Evolutionary conservation across 352 stramenopile genomes (phyloP).

Genomic region (Pythium coloratum): DNA sequence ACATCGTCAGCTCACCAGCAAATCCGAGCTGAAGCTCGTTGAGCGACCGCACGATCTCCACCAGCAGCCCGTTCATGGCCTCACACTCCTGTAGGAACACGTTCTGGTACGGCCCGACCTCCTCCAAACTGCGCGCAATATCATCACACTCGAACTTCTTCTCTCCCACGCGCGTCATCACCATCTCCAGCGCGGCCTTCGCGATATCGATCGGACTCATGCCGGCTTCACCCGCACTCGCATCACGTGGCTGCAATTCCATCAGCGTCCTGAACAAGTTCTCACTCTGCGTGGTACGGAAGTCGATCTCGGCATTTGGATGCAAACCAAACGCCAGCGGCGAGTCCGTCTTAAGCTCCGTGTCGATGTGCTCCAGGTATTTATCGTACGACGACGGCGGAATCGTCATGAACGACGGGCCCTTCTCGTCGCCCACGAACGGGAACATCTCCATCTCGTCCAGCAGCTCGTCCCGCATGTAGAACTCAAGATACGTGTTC

Average conservation of each 20-base stretch:
- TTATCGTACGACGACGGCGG: slow-evolving; percentile 97
- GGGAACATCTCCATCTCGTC: slow-evolving; percentile 99
- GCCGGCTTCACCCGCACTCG: slow-evolving; percentile 77
- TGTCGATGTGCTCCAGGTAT: slow-evolving; percentile 97
- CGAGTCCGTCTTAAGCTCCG: slow-evolving; percentile 95
- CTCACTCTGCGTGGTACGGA: slow-evolving; percentile 96
- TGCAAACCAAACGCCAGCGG: slow-evolving; percentile 97
- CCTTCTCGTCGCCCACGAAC: slow-evolving; percentile 96
- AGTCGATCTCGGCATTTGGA: slow-evolving; percentile 98
- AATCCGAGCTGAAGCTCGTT: slow-evolving; percentile 97
- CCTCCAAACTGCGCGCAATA: slow-evolving; percentile 92
- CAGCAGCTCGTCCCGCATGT: slow-evolving; percentile 89
- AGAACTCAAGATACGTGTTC: slow-evolving; percentile 87
- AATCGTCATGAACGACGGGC: slow-evolving; percentile 87
- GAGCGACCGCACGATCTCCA: slow-evolving; percentile 95
- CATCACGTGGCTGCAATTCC: slow-evolving; percentile 94
- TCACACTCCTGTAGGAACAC: slow-evolving; percentile 98
- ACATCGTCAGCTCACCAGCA: slow-evolving; percentile 97
- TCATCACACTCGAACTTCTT: slow-evolving; percentile 98
- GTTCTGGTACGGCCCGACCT: slow-evolving; percentile 95
- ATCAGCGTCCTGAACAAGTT: slow-evolving; percentile 95
- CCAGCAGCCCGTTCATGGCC: slow-evolving; percentile 95
- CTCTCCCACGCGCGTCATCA: slow-evolving; percentile 94
- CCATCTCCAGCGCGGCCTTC: slow-evolving; percentile 87
- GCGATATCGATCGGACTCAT: slow-evolving; percentile 94